These are phyloP conservation scores for Rhodomyrtus tomentosa DNA, from an alignment of 345 rosid genomes.

Conservation along the genomic window DNA sequence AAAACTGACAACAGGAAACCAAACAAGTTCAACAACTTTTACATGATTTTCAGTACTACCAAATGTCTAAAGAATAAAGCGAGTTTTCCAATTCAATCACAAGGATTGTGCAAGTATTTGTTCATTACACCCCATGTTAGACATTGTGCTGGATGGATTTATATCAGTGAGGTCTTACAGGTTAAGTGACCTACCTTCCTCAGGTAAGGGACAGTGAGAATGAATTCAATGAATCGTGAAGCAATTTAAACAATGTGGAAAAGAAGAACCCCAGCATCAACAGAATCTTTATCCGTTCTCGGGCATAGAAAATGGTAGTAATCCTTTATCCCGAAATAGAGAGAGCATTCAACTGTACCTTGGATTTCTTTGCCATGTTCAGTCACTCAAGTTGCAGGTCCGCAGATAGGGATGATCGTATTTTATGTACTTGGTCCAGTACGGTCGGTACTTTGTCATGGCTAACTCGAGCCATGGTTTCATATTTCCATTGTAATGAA, in stretches of 20 bases:
- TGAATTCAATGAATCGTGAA: conserved; percentile 23
- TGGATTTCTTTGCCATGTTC: conserved; percentile 5
- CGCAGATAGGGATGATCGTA: conserved; percentile 81
- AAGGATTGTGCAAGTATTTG: background rate
- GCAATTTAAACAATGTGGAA: conserved; percentile 23
- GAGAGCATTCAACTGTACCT: conserved; percentile 7
- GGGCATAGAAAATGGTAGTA: background rate
- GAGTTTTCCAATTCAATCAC: background rate
- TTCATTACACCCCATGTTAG: background rate
- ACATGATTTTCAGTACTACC: background rate
- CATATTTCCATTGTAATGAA: conserved; percentile 99
- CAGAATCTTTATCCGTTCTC: background rate
- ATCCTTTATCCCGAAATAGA: background rate
- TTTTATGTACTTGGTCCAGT: conserved; percentile 89
- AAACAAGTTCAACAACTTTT: background rate
- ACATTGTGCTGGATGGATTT: background rate
- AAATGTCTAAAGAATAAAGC: background rate
- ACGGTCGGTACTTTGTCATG: conserved; percentile 82
- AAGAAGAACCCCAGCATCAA: conserved; percentile 7
- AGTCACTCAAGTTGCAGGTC: conserved; percentile 65
- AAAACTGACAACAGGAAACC: background rate
- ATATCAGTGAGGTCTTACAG: background rate
- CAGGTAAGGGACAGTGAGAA: background rate
- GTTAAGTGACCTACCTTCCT: background rate
- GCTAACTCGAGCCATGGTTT: conserved; percentile 99